Base-by-base conservation (phyloP, 2,329 filamentous ascomycete genomes). In the Fusarium brachygibbosum region DNA sequence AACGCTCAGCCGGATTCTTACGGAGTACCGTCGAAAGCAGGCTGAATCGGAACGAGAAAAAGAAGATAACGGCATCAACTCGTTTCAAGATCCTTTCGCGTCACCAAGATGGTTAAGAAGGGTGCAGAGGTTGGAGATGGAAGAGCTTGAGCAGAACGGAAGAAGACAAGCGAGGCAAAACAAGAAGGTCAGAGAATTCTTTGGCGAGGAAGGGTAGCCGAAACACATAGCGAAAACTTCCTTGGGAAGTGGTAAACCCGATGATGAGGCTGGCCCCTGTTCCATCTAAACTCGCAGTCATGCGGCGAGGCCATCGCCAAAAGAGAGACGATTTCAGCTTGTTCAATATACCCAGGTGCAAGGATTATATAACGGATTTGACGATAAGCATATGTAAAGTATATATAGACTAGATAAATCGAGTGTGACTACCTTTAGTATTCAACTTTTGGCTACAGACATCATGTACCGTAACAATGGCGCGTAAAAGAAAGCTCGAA, bases 51-150 rank as follows among this genome's bases (percentile, higher is more conserved):
- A 65, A 38, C 23, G 31, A 54, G 31, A 32, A 38, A 21, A 32
- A 21, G n/a, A 19, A 21, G 14, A 32, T 7, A 25, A n/a, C 4
- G 40, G 29, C 11, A 21, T 12, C 8, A 25, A 11, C 11, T 17
- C 34, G 16, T 70, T 69, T 19, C 7, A 53, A 42, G 63, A 69
- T 21, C 67, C 67, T 10, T 69, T 69, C 34, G 29, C 40, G 38
- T 52, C 67, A 16, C 21, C 32, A 17, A 19, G 21, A 21, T 69
- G 67, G 67, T 14, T 52, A 10, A 12, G 35, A 40, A 44, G 21
- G 16, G 58, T 49, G 28, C 23, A 23, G 10, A 48, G 29, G 8
- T 34, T 67, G 25, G 63, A 50, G 23, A 31, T 14, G 8, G 37
- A 64, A 9, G 37, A 64, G 25, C 19, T 34, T 6, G n/a, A 10